phyloP scores from a whole-genome alignment of 768 basidiomycete genomes.

The Suillus occidentalis region DNA sequence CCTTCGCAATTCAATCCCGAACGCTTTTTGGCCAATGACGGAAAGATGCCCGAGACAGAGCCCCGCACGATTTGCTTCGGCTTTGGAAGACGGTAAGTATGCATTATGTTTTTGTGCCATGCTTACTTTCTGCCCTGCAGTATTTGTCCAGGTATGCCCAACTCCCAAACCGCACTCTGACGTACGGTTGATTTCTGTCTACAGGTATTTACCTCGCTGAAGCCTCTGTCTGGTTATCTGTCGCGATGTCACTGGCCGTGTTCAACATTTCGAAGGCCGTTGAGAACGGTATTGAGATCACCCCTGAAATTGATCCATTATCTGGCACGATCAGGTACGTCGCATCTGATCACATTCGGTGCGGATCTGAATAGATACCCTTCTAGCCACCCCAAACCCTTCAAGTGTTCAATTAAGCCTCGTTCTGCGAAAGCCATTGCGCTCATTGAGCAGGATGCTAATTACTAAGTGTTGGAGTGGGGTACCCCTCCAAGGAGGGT shows the following conservation, averaged over 20 bases:
- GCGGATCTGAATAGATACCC: neutral
- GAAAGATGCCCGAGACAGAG: constrained; percentile 42
- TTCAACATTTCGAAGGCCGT: constrained; percentile 48
- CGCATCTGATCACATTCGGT: neutral
- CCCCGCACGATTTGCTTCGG: constrained; percentile 60
- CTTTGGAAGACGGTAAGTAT: constrained; percentile 54
- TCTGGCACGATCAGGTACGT: constrained; percentile 65
- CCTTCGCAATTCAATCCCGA: constrained; percentile 55
- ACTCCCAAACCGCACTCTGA: constrained; percentile 7
- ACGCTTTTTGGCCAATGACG: constrained; percentile 41
- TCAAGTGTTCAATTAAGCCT: constrained; percentile 53
- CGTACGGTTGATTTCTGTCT: neutral
- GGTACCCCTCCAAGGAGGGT: too few species aligned
- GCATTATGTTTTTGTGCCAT: constrained; percentile 8
- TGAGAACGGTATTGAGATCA: constrained; percentile 46
- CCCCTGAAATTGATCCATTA: constrained; percentile 56
- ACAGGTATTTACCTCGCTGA: constrained; percentile 55
- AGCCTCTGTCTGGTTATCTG: constrained; percentile 45
- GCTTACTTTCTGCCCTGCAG: constrained; percentile 8
- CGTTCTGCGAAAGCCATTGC: constrained; percentile 49
- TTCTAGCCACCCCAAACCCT: constrained; percentile 17
- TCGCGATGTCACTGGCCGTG: constrained; percentile 45
- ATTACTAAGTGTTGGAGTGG: neutral
- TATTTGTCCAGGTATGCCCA: constrained; percentile 11
- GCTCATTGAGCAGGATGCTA: constrained; percentile 44